These are phyloP conservation scores for Helichrysum umbraculigerum DNA, from an alignment of 129 eudicot genomes.

Conservation along the genomic window DNA sequence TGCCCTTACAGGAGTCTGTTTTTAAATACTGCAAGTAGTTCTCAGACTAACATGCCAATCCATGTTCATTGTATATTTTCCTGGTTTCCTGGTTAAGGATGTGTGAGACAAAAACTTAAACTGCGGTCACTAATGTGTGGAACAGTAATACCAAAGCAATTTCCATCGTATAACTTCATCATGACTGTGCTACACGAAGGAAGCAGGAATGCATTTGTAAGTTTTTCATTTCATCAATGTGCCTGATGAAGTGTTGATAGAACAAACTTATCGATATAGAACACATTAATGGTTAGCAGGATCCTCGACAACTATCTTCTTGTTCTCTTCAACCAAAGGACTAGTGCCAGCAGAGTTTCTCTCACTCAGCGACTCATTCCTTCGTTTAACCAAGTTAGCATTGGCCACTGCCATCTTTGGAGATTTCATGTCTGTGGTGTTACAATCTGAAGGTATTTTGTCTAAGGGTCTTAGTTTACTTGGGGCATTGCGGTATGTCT, in stretches of 20 bases:
- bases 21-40: background rate
- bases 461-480: slow-evolving; percentile 3
- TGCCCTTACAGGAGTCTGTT: slow-evolving; percentile 7
- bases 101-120: background rate
- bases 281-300: slow-evolving; percentile 14
- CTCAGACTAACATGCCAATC: background rate
- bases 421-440: slow-evolving; percentile 12
- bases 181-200: slow-evolving; percentile 29
- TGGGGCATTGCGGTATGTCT: background rate
- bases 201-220: slow-evolving; percentile 16
- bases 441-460: slow-evolving; percentile 8
- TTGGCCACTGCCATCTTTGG: slow-evolving; percentile 25
- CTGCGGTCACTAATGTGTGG: slow-evolving; percentile 15
- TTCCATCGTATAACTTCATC: slow-evolving; percentile 10
- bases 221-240: slow-evolving; percentile 9
- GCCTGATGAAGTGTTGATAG: background rate
- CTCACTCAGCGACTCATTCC: slow-evolving; percentile 24
- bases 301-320: slow-evolving; percentile 25
- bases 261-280: background rate
- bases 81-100: slow-evolving; percentile 7
- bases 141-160: background rate
- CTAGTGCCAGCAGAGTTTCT: slow-evolving; percentile 27
- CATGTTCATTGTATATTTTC: slow-evolving; percentile 5
- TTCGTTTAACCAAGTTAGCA: slow-evolving; percentile 27
- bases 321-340: slow-evolving; percentile 28